Evolutionary conservation across 768 basidiomycete species (phyloP), one percentile per base, ranked within the genome.

Genomic region (Boletus reticuloceps): DNA sequence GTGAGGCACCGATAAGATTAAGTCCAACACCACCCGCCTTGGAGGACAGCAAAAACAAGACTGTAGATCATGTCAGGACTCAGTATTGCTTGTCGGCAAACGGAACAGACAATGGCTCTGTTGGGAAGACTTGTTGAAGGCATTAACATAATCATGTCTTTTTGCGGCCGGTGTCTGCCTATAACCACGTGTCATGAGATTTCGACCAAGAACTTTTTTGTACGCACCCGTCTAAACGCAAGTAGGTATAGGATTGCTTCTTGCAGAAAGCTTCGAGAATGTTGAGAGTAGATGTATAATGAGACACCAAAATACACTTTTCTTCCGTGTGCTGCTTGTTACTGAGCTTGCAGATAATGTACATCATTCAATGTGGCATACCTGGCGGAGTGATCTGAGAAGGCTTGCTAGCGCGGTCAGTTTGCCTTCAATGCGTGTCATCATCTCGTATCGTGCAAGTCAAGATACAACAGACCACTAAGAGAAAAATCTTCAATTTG

Each of bases 11-110:
- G 38, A 91, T 91, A 40, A 92, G 79, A 71, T 98, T 98, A 47
- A 99, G 82, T 5, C 96, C 96, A 32, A 94, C 89, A 12, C 96
- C 96, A 16, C 96, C 95, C 2, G 94, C 92, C 72, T 99, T 99
- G 7, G 94, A 89, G 68, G 93, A 95, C 52, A 99, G 74, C 25
- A 99, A 75, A 67, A 99, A 98, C 44, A 98, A 69, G 64, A 97
- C 92, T 94, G 55, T 40, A 12, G 46, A 17, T 41, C 19, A 36
- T 12, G 25, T 64, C 38, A 61, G 44, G n/a, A 51, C 20, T 50
- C 8, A 41, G 32, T 4, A 42, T 31, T 16, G 16, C 19, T 49
- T 10, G 31, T 39, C n/a, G 22, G 16, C 36, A 42, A 36, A 45
- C 19, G 14, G 20, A 39, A 57, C 66, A n/a, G 63, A 93, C 91